A percentile compares a stretch with the other conserved stretches of the same genome.
These are phyloP conservation scores for Cryptosporidium sp. DNA, from an alignment of 169 alveolate genomes.

Conservation along the genomic window DNA sequence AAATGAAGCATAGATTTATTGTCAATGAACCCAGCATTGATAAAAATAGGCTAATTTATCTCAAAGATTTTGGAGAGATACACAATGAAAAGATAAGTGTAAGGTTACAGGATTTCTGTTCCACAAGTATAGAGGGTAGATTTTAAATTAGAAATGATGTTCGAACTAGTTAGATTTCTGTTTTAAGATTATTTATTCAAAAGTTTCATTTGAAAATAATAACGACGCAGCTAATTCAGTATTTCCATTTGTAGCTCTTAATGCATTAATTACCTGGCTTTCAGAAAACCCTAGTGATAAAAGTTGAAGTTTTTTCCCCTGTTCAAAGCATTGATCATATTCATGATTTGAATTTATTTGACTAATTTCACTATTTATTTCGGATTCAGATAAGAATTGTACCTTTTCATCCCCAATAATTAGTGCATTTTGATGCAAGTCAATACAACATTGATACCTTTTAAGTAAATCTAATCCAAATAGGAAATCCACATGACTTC, in stretches of 20 bases:
- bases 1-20: constrained; percentile 36
- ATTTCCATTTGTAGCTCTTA: constrained; percentile 77
- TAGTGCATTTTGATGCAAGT: constrained; percentile 88
- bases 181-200: constrained; percentile 15
- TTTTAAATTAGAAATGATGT: background rate
- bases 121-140: background rate
- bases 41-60: constrained; percentile 23
- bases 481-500: constrained; percentile 89
- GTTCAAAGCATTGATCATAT: background rate
- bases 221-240: constrained; percentile 78
- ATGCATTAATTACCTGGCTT: constrained; percentile 74
- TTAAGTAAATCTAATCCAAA: constrained; percentile 95
- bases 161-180: background rate
- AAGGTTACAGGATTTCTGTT: constrained; percentile 20
- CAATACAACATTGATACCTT: constrained; percentile 92
- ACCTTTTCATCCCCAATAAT: constrained; percentile 88
- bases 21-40: constrained; percentile 47
- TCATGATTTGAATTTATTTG: background rate
- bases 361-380: constrained; percentile 28
- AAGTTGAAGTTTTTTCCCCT: constrained; percentile 57
- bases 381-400: constrained; percentile 82
- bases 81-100: background rate
- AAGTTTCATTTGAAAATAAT: constrained; percentile 27
- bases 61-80: constrained; percentile 5
- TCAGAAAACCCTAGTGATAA: constrained; percentile 78